These are phyloP conservation scores for Setaria viridis DNA, from an alignment of 202 grass and related monocot genomes.

Conservation along the genomic window DNA sequence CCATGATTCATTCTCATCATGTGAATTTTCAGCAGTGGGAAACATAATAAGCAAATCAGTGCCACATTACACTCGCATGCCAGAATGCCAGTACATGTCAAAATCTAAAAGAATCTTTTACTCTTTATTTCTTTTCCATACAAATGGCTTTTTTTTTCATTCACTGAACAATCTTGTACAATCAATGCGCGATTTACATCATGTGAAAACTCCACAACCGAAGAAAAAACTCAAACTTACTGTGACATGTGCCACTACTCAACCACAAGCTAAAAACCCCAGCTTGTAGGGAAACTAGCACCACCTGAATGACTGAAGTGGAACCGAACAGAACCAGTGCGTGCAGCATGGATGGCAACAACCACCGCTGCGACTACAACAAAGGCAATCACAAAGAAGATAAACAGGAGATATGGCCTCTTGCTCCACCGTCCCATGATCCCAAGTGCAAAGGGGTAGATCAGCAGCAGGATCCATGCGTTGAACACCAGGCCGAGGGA, in stretches of 20 bases:
- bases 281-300: slow-evolving; percentile 58
- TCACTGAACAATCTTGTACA: slow-evolving; percentile 31
- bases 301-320: slow-evolving; percentile 53
- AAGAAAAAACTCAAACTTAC: not conserved
- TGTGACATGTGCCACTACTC: not conserved
- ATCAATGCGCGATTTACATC: slow-evolving; percentile 23
- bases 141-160: slow-evolving; percentile 21
- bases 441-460: slow-evolving; percentile 78
- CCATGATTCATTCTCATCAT: too few relatives aligned
- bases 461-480: slow-evolving; percentile 74
- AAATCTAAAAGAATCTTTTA: not conserved
- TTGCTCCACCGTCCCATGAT: slow-evolving; percentile 74
- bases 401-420: slow-evolving; percentile 61
- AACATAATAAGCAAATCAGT: too few relatives aligned
- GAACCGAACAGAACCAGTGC: slow-evolving; percentile 41
- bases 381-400: slow-evolving; percentile 51
- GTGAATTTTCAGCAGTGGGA: too few relatives aligned
- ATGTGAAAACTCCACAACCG: slow-evolving; percentile 10
- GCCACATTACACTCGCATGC: too few relatives aligned
- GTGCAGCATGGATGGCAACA: slow-evolving; percentile 52
- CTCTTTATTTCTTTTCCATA: slow-evolving; percentile 7
- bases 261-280: slow-evolving; percentile 45
- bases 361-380: slow-evolving; percentile 49
- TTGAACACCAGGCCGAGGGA: slow-evolving; percentile 77
- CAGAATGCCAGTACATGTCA: not conserved